Evolutionary conservation across 2,329 filamentous ascomycete species (phyloP).

Genomic region (Rhynchosporium graminicola): DNA sequence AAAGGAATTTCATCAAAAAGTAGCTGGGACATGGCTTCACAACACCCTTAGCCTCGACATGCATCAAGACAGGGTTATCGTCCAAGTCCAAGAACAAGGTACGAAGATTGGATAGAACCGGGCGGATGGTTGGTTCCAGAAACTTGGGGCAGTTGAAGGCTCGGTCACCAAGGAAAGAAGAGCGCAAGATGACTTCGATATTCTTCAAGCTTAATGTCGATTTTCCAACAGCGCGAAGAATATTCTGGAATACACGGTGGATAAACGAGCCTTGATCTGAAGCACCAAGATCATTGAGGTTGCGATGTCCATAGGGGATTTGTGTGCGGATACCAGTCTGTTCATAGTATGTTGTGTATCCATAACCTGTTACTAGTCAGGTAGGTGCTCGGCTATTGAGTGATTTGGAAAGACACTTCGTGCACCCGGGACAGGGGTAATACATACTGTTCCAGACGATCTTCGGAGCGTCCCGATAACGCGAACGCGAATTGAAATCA

Average conservation of each 20-base stretch:
- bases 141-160: constrained; percentile 51
- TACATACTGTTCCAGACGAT: constrained; percentile 46
- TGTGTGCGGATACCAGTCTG: constrained; percentile 1
- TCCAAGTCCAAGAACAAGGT: constrained; percentile 47
- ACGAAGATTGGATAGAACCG: constrained; percentile 49
- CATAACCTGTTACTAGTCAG: constrained; percentile 10
- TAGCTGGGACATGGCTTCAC: constrained; percentile 31
- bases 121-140: constrained; percentile 42
- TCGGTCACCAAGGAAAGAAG: constrained; percentile 41
- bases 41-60: constrained; percentile 33
- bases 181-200: constrained; percentile 51
- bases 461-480: constrained; percentile 49
- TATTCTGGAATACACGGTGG: constrained; percentile 43
- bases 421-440: neutral
- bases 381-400: neutral
- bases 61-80: constrained; percentile 13
- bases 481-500: constrained; percentile 54
- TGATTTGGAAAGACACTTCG: neutral
- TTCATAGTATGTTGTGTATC: neutral
- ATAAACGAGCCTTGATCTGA: constrained; percentile 34
- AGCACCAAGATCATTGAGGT: too few species aligned
- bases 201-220: constrained; percentile 43
- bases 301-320: neutral
- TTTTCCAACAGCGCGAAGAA: constrained; percentile 48
- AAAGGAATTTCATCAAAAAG: constrained; percentile 36